Conservation (phyloP, 176 grass and related monocot species). For the Oryza australiensis region DNA sequence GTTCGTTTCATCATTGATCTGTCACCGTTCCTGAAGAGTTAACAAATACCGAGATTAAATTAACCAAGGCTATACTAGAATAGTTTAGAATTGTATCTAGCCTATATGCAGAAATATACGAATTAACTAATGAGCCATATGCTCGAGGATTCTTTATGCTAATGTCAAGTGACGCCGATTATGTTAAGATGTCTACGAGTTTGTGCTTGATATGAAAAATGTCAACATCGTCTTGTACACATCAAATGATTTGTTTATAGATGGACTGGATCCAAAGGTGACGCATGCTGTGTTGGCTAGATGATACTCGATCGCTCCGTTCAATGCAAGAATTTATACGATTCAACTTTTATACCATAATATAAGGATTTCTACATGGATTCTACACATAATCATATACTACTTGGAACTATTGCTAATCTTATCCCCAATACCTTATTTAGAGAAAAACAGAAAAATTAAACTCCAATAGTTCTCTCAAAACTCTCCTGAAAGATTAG, state of each 20-base stretch:
- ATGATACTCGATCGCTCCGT: too few relatives aligned
- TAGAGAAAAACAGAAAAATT: too few relatives aligned
- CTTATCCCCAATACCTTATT: too few relatives aligned
- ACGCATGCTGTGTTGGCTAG: background rate
- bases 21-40: background rate
- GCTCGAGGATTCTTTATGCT: background rate
- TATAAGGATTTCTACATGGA: too few relatives aligned
- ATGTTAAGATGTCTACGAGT: background rate
- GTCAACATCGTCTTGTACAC: background rate
- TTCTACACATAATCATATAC: too few relatives aligned
- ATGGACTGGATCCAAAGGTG: background rate
- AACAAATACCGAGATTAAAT: background rate
- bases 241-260: background rate
- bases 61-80: background rate
- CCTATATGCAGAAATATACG: constrained; percentile 6
- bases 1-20: background rate
- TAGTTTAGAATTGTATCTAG: constrained; percentile 17
- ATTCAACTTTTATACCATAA: too few relatives aligned
- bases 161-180: background rate
- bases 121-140: background rate
- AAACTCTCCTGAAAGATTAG: too few relatives aligned
- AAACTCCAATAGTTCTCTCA: too few relatives aligned
- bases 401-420: too few relatives aligned
- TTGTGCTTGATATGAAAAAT: background rate
- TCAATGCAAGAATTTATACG: too few relatives aligned